Evolutionary conservation across 176 grass and related monocot species (phyloP), one percentile per base, ranked within the genome.

Genomic region (Lolium rigidum): DNA sequence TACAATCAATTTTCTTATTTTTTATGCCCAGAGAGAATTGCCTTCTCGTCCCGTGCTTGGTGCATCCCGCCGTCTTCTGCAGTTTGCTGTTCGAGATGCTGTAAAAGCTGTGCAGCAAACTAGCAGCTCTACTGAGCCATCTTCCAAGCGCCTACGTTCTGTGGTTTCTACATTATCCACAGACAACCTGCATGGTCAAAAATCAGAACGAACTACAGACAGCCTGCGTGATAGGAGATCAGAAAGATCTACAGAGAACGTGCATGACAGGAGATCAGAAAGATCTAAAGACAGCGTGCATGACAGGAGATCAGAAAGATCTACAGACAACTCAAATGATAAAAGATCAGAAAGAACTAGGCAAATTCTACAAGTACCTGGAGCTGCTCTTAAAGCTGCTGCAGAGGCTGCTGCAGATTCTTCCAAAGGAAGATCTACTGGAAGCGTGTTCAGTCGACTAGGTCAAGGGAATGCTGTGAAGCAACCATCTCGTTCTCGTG

Each of bases 21-120:
- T n/a, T 86, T n/a, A 87, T 84, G 73, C 63, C 56, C 83, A 98
- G 95, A 89, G 87, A 88, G 91, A 91, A 4, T 22, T 81, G 38
- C 39, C 86, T 83, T 91, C 82, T 11, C 81, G 85, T 66, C 78
- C 84, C 10, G 79, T 71, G 26, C 64, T 98, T 88, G 90, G 86
- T 83, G 95, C 93, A 70, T 91, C 95, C 14, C 82, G 83, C 16
- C 89, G 95, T 51, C 95, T 98, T 91, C 91, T 98, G 50, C 93
- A 98, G 57, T 98, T 94, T 31, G 93, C 93, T 74, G 93, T 98
- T 90, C 91, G 91, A 79, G 95, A 98, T 98, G 93, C 89, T 88
- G 93, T 98, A 66, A 95, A 93, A 89, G 89, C 87, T 79, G 89
- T 95, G 76, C 91, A 93, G 68, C 91, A 91, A 72, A 78, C 82